Evolutionary conservation across 805 yeast genomes (phyloP), one percentile per base, ranked within the genome.

Genomic region (Metschnikowia cubensis): DNA sequence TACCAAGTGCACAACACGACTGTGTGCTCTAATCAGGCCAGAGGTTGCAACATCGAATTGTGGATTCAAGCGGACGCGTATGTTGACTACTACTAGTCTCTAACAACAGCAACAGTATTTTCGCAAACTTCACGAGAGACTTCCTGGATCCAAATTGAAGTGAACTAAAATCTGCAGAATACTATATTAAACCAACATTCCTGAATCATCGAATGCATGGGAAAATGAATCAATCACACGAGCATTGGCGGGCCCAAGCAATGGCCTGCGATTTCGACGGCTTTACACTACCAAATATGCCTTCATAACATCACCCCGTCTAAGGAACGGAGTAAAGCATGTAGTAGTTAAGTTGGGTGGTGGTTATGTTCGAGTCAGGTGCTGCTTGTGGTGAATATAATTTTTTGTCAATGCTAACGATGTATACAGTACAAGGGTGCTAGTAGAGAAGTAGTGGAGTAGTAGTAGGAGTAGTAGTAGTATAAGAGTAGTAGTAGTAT

Each of bases 11-110:
- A 50, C 38, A 60, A 62, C 49, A 35, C 49, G 36, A 62, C 66
- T 7, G 36, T 38, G n/a, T 65, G 70, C 38, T 66, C 66, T 3
- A 41, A 45, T 43, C 57, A 59, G 18, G 57, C 61, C 17, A 45
- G 55, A 15, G 74, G 73, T 17, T 67, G 63, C 56, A 60, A 63
- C 34, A 59, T 69, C 15, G 60, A 61, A 35, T 65, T 69, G 55
- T 49, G 63, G 50, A 70, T 67, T 17, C 70, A 69, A 51, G 55
- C 63, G 13, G 65, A 65, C 21, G 65, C 68, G 13, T 58, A 67
- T 35, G 51, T 66, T 33, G 60, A 65, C 55, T 69, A 63, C 59
- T 60, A 57, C 67, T 67, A 10, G 41, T 48, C 4, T 51, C 67
- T 6, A 68, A 69, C 57, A 48, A 37, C 40, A 45, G 20, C 37